Percentiles rank a stretch among this genome's conserved stretches.
These are phyloP conservation scores for Aspergillus ochraceus DNA, from an alignment of 2,329 filamentous ascomycete species.

Conservation along the genomic window DNA sequence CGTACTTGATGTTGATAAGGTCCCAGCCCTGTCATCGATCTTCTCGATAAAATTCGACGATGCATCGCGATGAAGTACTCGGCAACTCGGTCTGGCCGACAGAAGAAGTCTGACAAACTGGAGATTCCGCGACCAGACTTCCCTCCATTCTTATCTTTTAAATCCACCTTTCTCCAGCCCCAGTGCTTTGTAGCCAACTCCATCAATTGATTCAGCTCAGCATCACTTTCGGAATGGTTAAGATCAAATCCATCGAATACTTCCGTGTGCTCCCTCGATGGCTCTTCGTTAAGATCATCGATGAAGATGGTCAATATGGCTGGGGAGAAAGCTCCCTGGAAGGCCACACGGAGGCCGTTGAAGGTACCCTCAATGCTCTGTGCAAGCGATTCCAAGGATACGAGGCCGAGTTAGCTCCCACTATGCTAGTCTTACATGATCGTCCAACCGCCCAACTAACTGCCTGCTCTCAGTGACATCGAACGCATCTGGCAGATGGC, in stretches of 20 bases:
- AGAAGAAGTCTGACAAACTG: conserved; percentile 16
- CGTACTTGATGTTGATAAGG: too few relatives aligned
- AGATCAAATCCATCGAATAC: conserved; percentile 68
- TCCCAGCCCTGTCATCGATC: neutral
- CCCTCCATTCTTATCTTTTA: neutral
- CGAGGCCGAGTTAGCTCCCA: conserved; percentile 64
- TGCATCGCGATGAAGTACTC: neutral
- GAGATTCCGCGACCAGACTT: neutral
- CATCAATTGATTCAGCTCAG: neutral
- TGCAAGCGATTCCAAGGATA: conserved; percentile 62
- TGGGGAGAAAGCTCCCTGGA: conserved; percentile 77
- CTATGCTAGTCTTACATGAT: neutral
- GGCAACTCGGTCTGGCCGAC: conserved; percentile 5
- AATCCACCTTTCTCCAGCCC: neutral
- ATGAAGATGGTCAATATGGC: conserved; percentile 63
- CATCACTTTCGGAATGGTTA: conserved; percentile 51
- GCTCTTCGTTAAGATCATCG: conserved; percentile 75
- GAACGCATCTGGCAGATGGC: conserved; percentile 78
- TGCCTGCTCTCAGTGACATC: conserved; percentile 58
- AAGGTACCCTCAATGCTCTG: conserved; percentile 70
- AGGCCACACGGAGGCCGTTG: conserved; percentile 71
- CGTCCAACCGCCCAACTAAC: neutral
- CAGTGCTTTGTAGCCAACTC: neutral
- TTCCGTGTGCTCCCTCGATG: conserved; percentile 73
- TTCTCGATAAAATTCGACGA: too few relatives aligned